phyloP scores from a whole-genome alignment of 352 stramenopile genomes.

The Aphanomyces invadans region DNA sequence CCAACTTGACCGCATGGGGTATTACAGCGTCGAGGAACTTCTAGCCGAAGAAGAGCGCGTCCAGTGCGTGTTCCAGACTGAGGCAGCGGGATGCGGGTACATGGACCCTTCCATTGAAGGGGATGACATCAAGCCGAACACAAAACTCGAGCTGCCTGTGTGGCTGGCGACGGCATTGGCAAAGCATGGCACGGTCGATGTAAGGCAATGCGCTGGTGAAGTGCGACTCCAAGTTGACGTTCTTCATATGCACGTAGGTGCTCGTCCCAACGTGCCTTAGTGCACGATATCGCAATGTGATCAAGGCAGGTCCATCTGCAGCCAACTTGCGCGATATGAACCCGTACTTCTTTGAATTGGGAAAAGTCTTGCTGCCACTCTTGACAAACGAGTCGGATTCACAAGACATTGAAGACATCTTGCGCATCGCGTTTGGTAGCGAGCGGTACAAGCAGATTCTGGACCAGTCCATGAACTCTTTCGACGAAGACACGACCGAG shows the following conservation, averaged over 20 bases:
- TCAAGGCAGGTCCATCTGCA: slow-evolving; percentile 62
- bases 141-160: slow-evolving; percentile 62
- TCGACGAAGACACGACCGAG: slow-evolving; percentile 79
- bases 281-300: slow-evolving; percentile 67
- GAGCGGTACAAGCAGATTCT: slow-evolving; percentile 69
- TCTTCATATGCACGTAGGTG: too few species aligned
- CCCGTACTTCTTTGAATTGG: slow-evolving; percentile 62
- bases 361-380: slow-evolving; percentile 45
- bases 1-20: slow-evolving; percentile 22
- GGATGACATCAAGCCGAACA: slow-evolving; percentile 39
- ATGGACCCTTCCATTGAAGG: slow-evolving; percentile 57
- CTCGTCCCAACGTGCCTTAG: slow-evolving; percentile 50
- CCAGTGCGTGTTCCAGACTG: slow-evolving; percentile 63
- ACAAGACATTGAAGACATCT: slow-evolving; percentile 65
- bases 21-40: slow-evolving; percentile 70
- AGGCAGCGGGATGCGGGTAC: slow-evolving; percentile 62
- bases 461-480: slow-evolving; percentile 77
- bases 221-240: too few species aligned
- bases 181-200: slow-evolving; percentile 40
- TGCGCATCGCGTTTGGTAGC: slow-evolving; percentile 63
- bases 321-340: slow-evolving; percentile 76
- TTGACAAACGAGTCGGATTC: slow-evolving; percentile 36
- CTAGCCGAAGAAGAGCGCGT: slow-evolving; percentile 72
- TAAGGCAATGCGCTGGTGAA: too few species aligned
- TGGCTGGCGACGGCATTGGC: slow-evolving; percentile 61